Base-by-base conservation (phyloP, 2,329 filamentous ascomycete species). In the Bipolaris bicolor region DNA sequence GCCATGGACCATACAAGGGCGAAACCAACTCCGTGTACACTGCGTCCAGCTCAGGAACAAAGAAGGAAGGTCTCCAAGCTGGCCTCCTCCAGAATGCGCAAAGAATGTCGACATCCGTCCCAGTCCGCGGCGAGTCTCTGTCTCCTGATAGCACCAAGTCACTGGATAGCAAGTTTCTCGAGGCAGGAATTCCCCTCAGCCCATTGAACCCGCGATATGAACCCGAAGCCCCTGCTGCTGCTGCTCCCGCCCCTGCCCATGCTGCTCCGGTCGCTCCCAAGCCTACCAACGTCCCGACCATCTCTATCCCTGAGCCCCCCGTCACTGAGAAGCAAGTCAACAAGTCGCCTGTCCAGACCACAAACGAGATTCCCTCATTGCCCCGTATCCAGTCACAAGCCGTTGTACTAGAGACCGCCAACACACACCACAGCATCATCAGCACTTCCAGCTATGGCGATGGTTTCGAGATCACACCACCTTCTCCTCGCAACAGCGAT, bases 381-480 rank as follows among this genome's bases (percentile, higher is more conserved):
- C 65, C 69, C 13, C 67, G 76, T 10, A 53, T 78, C 40, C 64
- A 76, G 58, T 78, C 76, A 10, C 72, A 68, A 50, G 76, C 74
- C 44, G 63, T 73, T 33, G 64, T 77, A 15, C 70, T 72, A 37
- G 68, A 70, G 37, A 69, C 75, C 49, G 55, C 61, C 39, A 73
- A 76, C 47, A 75, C 73, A 10, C 62, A 62, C 24, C 62, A 62
- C 24, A 78, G 75, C 66, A 77, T 80, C 48, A 77, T 81, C 58
- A 83, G 84, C 72, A 78, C 79, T 45, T 80, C 79, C 9, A 83
- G 82, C 65, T 86, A 85, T 68, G 84, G 83, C 15, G 83, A 85
- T 66, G 80, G 80, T 43, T 81, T 83, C 72, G 80, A 81, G 62
- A 70, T 82, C 57, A 78, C 83, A 58, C 66, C 80, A 60, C 74